Conservation (phyloP, 805 yeast genomes). For the Ascoidea asiatica region DNA sequence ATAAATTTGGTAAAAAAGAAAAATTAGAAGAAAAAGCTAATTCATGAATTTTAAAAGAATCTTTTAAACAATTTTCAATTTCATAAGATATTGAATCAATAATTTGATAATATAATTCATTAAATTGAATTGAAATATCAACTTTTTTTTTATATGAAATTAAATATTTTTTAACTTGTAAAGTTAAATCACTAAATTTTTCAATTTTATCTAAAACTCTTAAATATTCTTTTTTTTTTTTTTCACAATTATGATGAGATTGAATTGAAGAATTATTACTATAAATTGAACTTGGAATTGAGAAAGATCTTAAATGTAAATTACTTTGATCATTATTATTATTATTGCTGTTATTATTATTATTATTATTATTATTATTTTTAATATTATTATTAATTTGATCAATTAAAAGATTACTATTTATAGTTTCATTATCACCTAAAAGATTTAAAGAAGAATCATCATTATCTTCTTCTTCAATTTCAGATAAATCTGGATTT, state of each 20-base stretch:
- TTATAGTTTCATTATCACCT: not conserved
- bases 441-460: not conserved
- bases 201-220: constrained; percentile 13
- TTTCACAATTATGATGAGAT: constrained; percentile 3
- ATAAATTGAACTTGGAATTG: not conserved
- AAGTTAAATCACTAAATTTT: constrained; percentile 16
- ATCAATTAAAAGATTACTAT: too few species aligned
- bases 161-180: constrained; percentile 14
- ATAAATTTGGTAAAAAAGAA: too few species aligned
- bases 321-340: not conserved
- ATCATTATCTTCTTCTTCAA: not conserved
- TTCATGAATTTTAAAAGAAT: constrained; percentile 14
- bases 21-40: constrained; percentile 11
- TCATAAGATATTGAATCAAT: constrained; percentile 20
- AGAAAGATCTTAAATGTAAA: not conserved
- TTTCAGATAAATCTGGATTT: not conserved
- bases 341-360: too few species aligned
- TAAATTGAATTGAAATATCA: constrained; percentile 18
- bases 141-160: constrained; percentile 14
- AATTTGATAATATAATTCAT: constrained; percentile 18
- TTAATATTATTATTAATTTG: too few species aligned
- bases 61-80: constrained; percentile 13
- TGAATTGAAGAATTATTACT: not conserved
- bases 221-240: constrained; percentile 7
- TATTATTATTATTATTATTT: too few species aligned